Evolutionary conservation across 208 protist genomes (phyloP).

Genomic region (Trypanosoma theileri): DNA sequence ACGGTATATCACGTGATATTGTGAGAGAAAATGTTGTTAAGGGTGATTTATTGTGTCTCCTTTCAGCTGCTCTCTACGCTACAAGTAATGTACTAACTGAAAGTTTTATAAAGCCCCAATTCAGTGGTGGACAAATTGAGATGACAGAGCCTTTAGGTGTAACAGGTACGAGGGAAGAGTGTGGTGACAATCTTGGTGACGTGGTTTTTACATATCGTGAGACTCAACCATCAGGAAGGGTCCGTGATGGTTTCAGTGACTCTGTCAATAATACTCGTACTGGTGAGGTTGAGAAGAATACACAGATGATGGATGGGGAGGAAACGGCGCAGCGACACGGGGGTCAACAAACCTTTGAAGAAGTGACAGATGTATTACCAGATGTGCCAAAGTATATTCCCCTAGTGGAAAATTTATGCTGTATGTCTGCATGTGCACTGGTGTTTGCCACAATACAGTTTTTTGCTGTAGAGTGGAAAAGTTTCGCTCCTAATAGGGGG

Average conservation of each 20-base stretch:
- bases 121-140: neutral
- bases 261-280: neutral
- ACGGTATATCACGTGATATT: conserved; percentile 49
- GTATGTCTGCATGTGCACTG: conserved; percentile 73
- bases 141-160: neutral
- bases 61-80: conserved; percentile 78
- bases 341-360: neutral
- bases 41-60: conserved; percentile 86
- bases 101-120: conserved; percentile 72
- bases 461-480: conserved; percentile 73
- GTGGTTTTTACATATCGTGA: too few species aligned
- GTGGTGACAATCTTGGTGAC: too few species aligned
- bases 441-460: conserved; percentile 78
- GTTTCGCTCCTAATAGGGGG: conserved; percentile 40
- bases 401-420: conserved; percentile 68
- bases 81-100: conserved; percentile 93
- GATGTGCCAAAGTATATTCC: conserved; percentile 71
- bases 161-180: too few species aligned
- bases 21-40: conserved; percentile 52
- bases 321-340: too few species aligned
- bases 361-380: conserved; percentile 15
- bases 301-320: too few species aligned
- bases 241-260: too few species aligned
- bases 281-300: neutral
- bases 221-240: too few species aligned